Percentiles rank a stretch among this genome's conserved stretches.
Evolutionary conservation across 495 filamentous ascomycete species (phyloP).

Genomic region (Pseudomonodictys pantanalensis): DNA sequence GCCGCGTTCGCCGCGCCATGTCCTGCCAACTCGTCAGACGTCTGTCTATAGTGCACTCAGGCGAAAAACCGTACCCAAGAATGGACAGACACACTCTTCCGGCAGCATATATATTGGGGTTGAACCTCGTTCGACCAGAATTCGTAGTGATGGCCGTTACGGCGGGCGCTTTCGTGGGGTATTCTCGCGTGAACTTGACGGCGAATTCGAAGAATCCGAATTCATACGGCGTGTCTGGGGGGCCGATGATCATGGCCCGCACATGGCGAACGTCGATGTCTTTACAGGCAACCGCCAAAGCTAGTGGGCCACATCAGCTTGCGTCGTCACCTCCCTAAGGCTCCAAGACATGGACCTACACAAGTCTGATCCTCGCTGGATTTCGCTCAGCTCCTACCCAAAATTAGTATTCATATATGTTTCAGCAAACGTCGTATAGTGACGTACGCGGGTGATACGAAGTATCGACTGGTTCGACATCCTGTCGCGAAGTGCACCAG

Average conservation of each 20-base stretch:
- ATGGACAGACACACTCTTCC: slow-evolving; percentile 98
- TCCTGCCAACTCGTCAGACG: slow-evolving; percentile 55
- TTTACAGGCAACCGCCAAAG: slow-evolving; percentile 78
- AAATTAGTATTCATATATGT: slow-evolving; percentile 19
- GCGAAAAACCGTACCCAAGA: slow-evolving; percentile 60
- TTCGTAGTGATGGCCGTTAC: slow-evolving; percentile 84
- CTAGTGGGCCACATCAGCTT: slow-evolving; percentile 44
- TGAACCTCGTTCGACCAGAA: slow-evolving; percentile 80
- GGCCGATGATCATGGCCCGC: slow-evolving; percentile 83
- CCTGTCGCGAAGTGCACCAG: background rate
- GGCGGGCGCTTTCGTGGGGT: slow-evolving; percentile 75
- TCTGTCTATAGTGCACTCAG: slow-evolving; percentile 31
- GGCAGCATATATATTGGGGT: slow-evolving; percentile 90
- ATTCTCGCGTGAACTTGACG: slow-evolving; percentile 72
- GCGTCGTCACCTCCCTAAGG: background rate
- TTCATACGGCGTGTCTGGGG: slow-evolving; percentile 93
- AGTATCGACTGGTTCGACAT: slow-evolving; percentile 86
- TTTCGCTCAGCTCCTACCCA: slow-evolving; percentile 72
- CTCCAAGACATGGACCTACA: slow-evolving; percentile 58
- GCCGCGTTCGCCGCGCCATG: slow-evolving; percentile 83
- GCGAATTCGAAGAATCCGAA: slow-evolving; percentile 93
- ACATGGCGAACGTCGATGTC: slow-evolving; percentile 88
- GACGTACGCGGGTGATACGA: slow-evolving; percentile 73
- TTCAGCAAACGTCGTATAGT: slow-evolving; percentile 17
- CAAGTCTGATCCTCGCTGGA: slow-evolving; percentile 75